Evolutionary conservation across 2,329 filamentous ascomycete species (phyloP).

Genomic region (Calonectria naviculata): DNA sequence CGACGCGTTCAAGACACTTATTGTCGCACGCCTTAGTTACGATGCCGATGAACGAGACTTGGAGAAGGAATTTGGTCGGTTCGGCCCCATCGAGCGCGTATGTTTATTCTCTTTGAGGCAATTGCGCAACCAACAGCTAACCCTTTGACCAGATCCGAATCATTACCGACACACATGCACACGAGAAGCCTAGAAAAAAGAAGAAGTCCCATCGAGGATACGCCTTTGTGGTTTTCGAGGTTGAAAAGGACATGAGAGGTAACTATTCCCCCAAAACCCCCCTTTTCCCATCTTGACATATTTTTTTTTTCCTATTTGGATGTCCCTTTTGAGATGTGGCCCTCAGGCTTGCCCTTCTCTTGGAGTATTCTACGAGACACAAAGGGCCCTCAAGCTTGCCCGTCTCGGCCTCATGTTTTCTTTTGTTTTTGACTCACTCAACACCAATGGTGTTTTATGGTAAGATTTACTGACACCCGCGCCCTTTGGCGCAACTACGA

Average conservation of each 20-base stretch:
- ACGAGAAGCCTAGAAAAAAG: slow-evolving; percentile 78
- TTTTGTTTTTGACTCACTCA: slow-evolving; percentile 35
- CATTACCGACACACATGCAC: slow-evolving; percentile 79
- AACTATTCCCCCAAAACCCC: slow-evolving; percentile 59
- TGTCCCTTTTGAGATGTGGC: slow-evolving; percentile 50
- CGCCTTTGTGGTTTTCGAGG: slow-evolving; percentile 96
- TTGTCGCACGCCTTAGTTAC: slow-evolving; percentile 91
- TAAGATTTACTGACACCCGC: slow-evolving; percentile 77
- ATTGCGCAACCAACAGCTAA: slow-evolving; percentile 25
- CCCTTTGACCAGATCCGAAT: slow-evolving; percentile 79
- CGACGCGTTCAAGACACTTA: slow-evolving; percentile 94
- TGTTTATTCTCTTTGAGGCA: slow-evolving; percentile 40
- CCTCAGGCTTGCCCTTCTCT: slow-evolving; percentile 56
- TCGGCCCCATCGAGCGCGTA: slow-evolving; percentile 93
- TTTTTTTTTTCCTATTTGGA: slow-evolving; percentile 32
- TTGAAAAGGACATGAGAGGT: slow-evolving; percentile 99
- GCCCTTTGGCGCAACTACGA: slow-evolving; percentile 66
- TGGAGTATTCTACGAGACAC: slow-evolving; percentile 58
- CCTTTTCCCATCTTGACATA: slow-evolving; percentile 45
- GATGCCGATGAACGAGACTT: slow-evolving; percentile 90
- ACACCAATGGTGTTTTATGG: slow-evolving; percentile 51
- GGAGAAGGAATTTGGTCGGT: slow-evolving; percentile 92
- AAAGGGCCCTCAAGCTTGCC: slow-evolving; percentile 68
- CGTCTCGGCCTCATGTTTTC: slow-evolving; percentile 52
- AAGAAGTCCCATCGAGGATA: slow-evolving; percentile 89